Percentiles rank a stretch among this genome's conserved stretches.
Conservation (phyloP, 108 stramenopile genomes). For the Hondaea fermentalgiana region DNA sequence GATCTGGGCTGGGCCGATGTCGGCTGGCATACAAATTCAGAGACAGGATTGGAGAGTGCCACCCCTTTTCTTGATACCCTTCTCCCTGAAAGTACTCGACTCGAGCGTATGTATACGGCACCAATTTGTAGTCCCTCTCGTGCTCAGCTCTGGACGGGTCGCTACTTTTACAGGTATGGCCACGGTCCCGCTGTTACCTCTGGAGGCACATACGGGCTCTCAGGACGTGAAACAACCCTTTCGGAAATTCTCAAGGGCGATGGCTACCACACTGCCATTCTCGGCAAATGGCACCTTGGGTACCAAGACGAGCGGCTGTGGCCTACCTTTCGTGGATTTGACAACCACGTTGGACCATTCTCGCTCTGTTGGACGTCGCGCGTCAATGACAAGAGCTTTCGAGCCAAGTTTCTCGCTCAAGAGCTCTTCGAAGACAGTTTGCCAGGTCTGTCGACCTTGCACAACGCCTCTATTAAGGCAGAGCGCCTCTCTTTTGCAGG, state of each 20-base stretch:
- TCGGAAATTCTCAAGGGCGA: background rate
- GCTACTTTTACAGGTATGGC: background rate
- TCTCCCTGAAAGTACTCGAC: background rate
- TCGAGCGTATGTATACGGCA: background rate
- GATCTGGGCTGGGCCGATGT: background rate
- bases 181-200: background rate
- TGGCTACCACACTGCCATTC: slow-evolving; percentile 3
- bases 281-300: slow-evolving; percentile 29
- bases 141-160: background rate
- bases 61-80: background rate
- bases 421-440: background rate
- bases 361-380: background rate
- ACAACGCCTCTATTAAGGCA: background rate
- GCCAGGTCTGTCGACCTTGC: background rate
- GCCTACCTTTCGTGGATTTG: slow-evolving; percentile 20
- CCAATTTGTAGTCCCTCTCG: background rate
- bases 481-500: background rate
- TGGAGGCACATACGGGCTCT: background rate
- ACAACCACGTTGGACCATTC: background rate
- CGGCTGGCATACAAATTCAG: background rate
- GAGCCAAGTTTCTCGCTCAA: background rate
- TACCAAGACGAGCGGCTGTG: background rate
- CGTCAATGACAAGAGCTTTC: background rate
- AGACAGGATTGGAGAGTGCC: background rate
- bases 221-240: background rate